Evolutionary conservation across 2,329 filamentous ascomycete genomes (phyloP), one percentile per base, ranked within the genome.

Genomic region (Tolypocladium tundrense): DNA sequence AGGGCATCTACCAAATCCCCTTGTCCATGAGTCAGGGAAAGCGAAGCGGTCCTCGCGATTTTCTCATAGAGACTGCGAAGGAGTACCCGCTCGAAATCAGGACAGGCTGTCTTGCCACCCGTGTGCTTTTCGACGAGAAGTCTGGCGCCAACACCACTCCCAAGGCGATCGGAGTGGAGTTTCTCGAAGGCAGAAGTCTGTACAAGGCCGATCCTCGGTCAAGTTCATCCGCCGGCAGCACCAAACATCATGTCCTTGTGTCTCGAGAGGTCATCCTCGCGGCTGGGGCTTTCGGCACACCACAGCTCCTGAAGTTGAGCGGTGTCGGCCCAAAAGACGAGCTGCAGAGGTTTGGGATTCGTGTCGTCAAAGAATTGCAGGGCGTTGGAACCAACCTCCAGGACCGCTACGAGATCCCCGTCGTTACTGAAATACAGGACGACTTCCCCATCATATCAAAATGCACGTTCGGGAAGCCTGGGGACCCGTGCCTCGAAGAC

Each of bases 381-480:
- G 83, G 82, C 41, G 83, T 87, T 3, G 84, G 84, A 16, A 76
- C 71, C 10, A 86, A 86, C 68, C 72, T 87, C 13, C 77, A 83
- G 67, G 83, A 87, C 64, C 79, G 80, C 58, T 80, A 81, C 66
- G 80, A 73, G 58, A 60, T 39, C 14, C 37, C 64, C 24, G 55
- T 53, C 42, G 61, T 79, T 5, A 54, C 21, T 24, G 6, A 45
- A 24, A 24, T n/a, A n/a, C 60, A 86, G 72, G 60, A 62, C 13
- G 61, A 71, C 62, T 72, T 70, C 24, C 60, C 65, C 1, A 24
- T 45, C 42, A 45, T 54, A 64, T 0, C 67, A 66, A 10, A 63
- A 67, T 74, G 69, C 59, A 74, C 66, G 0, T 73, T 70, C 39
- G 63, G 62, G 51, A 64, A 65, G 0, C 57, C 64, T 53, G 67